Percentiles rank a stretch among this genome's conserved stretches.
Evolutionary conservation across 768 basidiomycete species (phyloP).

Genomic region (Trametes coccinea): DNA sequence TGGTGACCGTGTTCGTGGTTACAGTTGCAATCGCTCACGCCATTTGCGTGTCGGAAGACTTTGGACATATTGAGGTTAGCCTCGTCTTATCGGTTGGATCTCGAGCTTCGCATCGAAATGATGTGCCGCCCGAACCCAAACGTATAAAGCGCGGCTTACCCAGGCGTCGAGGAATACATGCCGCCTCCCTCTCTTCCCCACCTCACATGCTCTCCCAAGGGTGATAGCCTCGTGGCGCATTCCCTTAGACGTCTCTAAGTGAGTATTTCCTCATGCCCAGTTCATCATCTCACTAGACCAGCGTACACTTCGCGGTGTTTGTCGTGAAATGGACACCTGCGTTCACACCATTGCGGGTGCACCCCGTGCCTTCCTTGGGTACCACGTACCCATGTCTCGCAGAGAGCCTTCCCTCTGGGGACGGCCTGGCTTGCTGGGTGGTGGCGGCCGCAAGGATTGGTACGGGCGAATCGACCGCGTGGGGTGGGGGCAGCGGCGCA

Average conservation of each 20-base stretch:
- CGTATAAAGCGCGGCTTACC: slow-evolving; percentile 4
- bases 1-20: background rate
- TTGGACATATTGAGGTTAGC: slow-evolving; percentile 15
- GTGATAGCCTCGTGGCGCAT: too few relatives aligned
- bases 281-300: too few relatives aligned
- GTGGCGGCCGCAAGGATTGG: slow-evolving; percentile 36
- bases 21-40: background rate
- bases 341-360: slow-evolving; percentile 14
- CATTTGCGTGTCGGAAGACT: background rate
- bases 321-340: too few relatives aligned
- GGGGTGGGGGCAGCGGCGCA: slow-evolving; percentile 1
- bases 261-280: too few relatives aligned
- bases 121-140: background rate
- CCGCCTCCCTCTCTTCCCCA: background rate
- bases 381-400: slow-evolving; percentile 27
- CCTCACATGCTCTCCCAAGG: too few relatives aligned
- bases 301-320: too few relatives aligned
- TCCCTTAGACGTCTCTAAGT: too few relatives aligned
- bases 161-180: background rate
- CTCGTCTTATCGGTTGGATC: slow-evolving; percentile 5
- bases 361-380: slow-evolving; percentile 23
- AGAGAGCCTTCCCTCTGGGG: slow-evolving; percentile 20
- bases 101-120: slow-evolving; percentile 1
- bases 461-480: slow-evolving; percentile 22
- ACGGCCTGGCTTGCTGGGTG: slow-evolving; percentile 24